Evolutionary conservation across 1,284 basidiomycete species (phyloP).

Genomic region (Naganishia liquefaciens): DNA sequence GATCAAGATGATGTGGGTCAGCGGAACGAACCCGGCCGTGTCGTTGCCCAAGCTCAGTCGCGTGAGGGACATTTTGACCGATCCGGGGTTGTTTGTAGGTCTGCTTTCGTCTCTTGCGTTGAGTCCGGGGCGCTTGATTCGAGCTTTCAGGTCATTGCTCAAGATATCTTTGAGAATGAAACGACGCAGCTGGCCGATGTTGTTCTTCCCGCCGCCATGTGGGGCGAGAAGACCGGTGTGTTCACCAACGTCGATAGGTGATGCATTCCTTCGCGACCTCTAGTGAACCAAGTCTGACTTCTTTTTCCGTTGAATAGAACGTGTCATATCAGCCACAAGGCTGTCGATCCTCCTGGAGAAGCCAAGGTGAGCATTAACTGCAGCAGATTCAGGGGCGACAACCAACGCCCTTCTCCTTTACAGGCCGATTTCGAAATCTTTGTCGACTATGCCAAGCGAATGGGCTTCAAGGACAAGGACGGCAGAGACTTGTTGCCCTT

Average conservation of each 20-base stretch:
- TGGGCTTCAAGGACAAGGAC: slow-evolving; percentile 34
- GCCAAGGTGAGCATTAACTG: slow-evolving; percentile 15
- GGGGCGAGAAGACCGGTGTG: slow-evolving; percentile 32
- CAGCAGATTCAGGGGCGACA: too few relatives aligned
- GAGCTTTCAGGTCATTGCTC: slow-evolving; percentile 21
- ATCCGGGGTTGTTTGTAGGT: slow-evolving; percentile 28
- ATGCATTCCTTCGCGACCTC: neutral
- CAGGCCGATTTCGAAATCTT: slow-evolving; percentile 32
- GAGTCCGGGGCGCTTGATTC: neutral
- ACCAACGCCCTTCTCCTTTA: neutral
- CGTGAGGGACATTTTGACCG: slow-evolving; percentile 25
- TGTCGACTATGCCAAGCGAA: slow-evolving; percentile 30
- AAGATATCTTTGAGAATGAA: slow-evolving; percentile 33
- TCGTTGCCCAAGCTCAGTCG: slow-evolving; percentile 29
- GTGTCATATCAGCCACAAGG: slow-evolving; percentile 31
- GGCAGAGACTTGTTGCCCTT: slow-evolving; percentile 27
- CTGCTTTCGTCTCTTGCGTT: neutral
- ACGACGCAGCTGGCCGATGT: slow-evolving; percentile 32
- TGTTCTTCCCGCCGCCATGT: slow-evolving; percentile 31
- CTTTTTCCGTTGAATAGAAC: slow-evolving; percentile 3
- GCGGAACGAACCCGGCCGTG: slow-evolving; percentile 31
- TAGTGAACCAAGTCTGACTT: neutral
- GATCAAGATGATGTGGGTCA: slow-evolving; percentile 34
- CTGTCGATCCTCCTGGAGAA: slow-evolving; percentile 31
- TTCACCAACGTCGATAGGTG: slow-evolving; percentile 28